Percentiles rank a stretch among this genome's conserved stretches.
Evolutionary conservation across 306 rosid species (phyloP).

Genomic region (Carpinus viminea): DNA sequence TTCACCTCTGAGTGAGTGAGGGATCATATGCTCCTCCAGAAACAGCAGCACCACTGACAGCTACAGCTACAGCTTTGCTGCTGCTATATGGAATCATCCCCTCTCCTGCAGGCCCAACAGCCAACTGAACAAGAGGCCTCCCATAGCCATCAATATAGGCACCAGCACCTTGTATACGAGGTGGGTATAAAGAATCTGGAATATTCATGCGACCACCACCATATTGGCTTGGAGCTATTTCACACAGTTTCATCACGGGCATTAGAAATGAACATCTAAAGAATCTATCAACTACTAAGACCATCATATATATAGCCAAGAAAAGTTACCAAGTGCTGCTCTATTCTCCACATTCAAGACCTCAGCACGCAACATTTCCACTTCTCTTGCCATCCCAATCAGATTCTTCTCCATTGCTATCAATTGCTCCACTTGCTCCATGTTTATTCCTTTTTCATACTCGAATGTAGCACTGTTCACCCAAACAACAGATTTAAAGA

Average conservation of each 20-base stretch:
- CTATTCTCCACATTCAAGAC: slow-evolving; percentile 63
- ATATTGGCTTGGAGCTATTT: slow-evolving; percentile 49
- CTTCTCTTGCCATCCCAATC: slow-evolving; percentile 75
- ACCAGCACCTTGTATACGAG: slow-evolving; percentile 35
- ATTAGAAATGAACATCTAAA: slow-evolving; percentile 32
- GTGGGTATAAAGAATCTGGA: slow-evolving; percentile 28
- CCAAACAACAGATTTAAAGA: slow-evolving; percentile 25
- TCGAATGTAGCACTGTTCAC: slow-evolving; percentile 60
- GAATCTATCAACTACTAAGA: slow-evolving; percentile 13
- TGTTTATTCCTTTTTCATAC: slow-evolving; percentile 65
- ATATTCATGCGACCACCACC: slow-evolving; percentile 28
- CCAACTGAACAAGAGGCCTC: slow-evolving; percentile 43
- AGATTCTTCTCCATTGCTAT: slow-evolving; percentile 76
- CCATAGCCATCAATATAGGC: slow-evolving; percentile 48
- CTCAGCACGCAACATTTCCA: slow-evolving; percentile 66
- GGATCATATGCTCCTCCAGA: slow-evolving; percentile 50
- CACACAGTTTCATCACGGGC: slow-evolving; percentile 1
- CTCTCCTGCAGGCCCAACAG: slow-evolving; percentile 48
- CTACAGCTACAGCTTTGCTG: slow-evolving; percentile 37
- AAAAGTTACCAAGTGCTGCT: slow-evolving; percentile 58
- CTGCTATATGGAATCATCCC: slow-evolving; percentile 36
- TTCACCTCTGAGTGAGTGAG: slow-evolving; percentile 37
- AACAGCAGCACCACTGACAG: slow-evolving; percentile 24
- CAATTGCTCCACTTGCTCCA: slow-evolving; percentile 72
- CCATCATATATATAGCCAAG: slow-evolving; percentile 15